These are phyloP conservation scores for Deakozyma indianensis DNA, from an alignment of 805 yeast genomes.

Conservation along the genomic window DNA sequence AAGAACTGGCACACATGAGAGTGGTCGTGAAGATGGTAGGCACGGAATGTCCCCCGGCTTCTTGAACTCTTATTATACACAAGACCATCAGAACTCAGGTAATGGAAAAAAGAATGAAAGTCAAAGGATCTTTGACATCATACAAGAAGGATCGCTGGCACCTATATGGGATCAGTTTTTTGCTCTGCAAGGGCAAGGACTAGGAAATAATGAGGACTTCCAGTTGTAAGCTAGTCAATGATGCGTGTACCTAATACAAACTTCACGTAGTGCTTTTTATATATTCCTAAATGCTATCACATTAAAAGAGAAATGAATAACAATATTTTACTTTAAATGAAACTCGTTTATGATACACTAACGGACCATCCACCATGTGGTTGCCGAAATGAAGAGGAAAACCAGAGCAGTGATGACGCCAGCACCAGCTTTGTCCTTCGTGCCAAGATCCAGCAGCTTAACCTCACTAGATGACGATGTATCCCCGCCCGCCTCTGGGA, in stretches of 20 bases:
- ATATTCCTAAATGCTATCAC: no score
- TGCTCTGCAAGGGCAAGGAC: conserved; percentile 6
- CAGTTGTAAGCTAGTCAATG: no score
- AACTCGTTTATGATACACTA: no score
- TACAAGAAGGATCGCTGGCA: conserved; percentile 19
- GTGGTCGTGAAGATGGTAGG: neutral
- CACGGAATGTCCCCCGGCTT: neutral
- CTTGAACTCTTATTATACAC: neutral
- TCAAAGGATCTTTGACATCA: conserved; percentile 20
- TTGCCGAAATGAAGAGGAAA: conserved; percentile 30
- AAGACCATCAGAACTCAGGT: neutral
- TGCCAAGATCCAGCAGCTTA: conserved; percentile 9
- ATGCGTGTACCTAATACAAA: no score
- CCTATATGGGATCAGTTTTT: conserved; percentile 22
- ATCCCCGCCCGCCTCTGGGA: conserved; percentile 16
- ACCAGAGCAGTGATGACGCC: conserved; percentile 70
- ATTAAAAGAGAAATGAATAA: no score
- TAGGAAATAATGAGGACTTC: neutral
- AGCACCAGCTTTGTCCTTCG: conserved; percentile 71
- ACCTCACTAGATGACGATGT: conserved; percentile 8
- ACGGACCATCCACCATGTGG: neutral
- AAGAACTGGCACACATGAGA: conserved; percentile 1
- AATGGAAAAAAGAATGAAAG: conserved; percentile 13
- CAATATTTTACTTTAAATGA: no score
- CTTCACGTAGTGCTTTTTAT: no score